A percentile compares a stretch with the other conserved stretches of the same genome.
phyloP scores from a whole-genome alignment of 2,329 filamentous ascomycete genomes.

The Gaeumannomyces sp. region DNA sequence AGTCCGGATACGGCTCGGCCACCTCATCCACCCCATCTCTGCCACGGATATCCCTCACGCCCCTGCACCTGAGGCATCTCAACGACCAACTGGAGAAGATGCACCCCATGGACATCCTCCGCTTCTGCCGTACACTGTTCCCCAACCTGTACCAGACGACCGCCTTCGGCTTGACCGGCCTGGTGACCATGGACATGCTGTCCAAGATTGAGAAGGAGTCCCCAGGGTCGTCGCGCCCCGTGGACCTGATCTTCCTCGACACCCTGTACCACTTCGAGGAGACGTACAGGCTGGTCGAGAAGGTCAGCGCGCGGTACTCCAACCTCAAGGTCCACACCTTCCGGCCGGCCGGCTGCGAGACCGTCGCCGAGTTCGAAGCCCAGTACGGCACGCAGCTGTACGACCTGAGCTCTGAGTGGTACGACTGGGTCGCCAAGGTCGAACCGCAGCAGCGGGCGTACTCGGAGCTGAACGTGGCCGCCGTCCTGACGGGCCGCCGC shows the following conservation, averaged over 20 bases:
- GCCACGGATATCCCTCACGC: constrained; percentile 78
- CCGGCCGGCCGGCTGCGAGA: constrained; percentile 73
- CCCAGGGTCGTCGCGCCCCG: constrained; percentile 39
- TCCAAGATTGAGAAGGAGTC: constrained; percentile 64
- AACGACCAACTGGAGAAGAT: constrained; percentile 86
- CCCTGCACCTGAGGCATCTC: constrained; percentile 80
- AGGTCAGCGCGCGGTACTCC: constrained; percentile 70
- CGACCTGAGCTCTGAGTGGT: constrained; percentile 79
- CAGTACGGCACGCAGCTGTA: constrained; percentile 75
- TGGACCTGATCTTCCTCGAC: constrained; percentile 74
- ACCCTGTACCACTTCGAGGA: constrained; percentile 78
- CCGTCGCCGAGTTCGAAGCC: constrained; percentile 68
- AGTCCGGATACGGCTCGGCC: constrained; percentile 79
- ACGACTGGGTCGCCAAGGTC: constrained; percentile 97
- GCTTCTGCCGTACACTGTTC: constrained; percentile 86
- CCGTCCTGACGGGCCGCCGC: constrained; percentile 86
- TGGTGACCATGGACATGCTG: constrained; percentile 80
- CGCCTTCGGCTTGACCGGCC: constrained; percentile 73
- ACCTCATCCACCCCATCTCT: constrained; percentile 56
- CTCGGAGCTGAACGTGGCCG: constrained; percentile 76
- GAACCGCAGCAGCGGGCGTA: constrained; percentile 93
- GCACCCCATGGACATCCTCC: constrained; percentile 83
- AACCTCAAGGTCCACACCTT: constrained; percentile 79
- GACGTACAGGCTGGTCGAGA: constrained; percentile 67
- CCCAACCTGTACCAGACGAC: constrained; percentile 85